Conservation (phyloP, 441 rosid genomes). For the Croton setiger region DNA sequence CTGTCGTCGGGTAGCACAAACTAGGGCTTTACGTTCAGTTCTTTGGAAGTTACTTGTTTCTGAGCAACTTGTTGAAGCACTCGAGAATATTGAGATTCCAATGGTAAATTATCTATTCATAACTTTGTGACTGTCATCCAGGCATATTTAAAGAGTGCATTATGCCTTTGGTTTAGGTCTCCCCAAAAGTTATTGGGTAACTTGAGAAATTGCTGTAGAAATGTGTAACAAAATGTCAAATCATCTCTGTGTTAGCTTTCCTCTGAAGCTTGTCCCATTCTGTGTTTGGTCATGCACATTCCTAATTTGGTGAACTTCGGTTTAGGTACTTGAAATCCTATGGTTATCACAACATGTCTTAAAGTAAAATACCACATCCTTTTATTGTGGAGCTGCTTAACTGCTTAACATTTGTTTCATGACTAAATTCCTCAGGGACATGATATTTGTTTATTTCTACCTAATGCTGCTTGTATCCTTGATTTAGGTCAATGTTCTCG, state of each 20-base stretch:
- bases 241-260: not conserved
- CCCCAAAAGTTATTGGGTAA: not conserved
- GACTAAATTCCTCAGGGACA: not conserved
- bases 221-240: not conserved
- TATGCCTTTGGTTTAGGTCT: conserved; percentile 7
- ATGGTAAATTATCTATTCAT: conserved; percentile 50
- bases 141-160: not conserved
- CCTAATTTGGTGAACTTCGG: not conserved
- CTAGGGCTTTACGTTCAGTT: conserved; percentile 66
- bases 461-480: conserved; percentile 24
- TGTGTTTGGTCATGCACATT: not conserved
- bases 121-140: not conserved
- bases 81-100: conserved; percentile 75
- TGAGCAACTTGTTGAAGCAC: conserved; percentile 68
- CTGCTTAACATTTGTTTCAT: conserved; percentile 1
- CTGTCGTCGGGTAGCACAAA: conserved; percentile 91
- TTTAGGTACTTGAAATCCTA: conserved; percentile 6
- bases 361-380: not conserved
- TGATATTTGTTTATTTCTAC: not conserved
- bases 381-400: conserved; percentile 14
- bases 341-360: not conserved
- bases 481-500: conserved; percentile 81
- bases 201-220: not conserved
- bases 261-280: not conserved
- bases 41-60: conserved; percentile 91